Evolutionary conservation across 768 basidiomycete species (phyloP).

Genomic region (Tulasnella sp.): DNA sequence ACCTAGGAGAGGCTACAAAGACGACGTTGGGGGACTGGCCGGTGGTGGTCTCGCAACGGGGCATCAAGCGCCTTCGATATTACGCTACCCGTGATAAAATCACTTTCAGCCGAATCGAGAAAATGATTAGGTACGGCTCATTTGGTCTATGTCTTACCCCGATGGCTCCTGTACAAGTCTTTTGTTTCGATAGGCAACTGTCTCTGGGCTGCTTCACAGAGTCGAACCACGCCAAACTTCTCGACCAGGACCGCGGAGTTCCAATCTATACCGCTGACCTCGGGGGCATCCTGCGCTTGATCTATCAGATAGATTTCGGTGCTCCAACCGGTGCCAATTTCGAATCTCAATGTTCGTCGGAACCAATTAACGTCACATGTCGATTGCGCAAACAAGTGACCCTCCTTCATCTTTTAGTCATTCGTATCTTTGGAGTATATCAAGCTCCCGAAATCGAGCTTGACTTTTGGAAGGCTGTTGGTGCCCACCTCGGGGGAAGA

Average conservation of each 20-base stretch:
- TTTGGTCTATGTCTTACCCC: background rate
- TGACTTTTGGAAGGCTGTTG: constrained; percentile 5
- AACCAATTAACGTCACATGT: background rate
- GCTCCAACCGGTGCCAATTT: background rate
- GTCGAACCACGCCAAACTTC: constrained; percentile 68
- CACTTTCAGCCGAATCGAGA: background rate
- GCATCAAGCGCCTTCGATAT: background rate
- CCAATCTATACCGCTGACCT: constrained; percentile 74
- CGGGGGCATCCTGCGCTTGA: constrained; percentile 55
- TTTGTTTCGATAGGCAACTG: constrained; percentile 54
- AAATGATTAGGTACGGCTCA: background rate
- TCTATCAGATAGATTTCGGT: constrained; percentile 40
- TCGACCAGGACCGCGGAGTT: constrained; percentile 47
- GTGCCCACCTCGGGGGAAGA: background rate
- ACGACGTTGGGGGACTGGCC: background rate
- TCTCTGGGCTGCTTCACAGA: constrained; percentile 70
- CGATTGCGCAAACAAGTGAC: background rate
- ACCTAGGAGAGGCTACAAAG: background rate
- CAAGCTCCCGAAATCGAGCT: background rate
- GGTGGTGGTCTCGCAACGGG: background rate
- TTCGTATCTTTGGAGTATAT: constrained; percentile 25
- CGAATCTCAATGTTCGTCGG: constrained; percentile 6
- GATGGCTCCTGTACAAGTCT: background rate
- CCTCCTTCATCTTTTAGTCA: background rate
- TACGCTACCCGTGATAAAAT: background rate